phyloP scores from a whole-genome alignment of 2,329 filamentous ascomycete species.

The Microdochium paspali region DNA sequence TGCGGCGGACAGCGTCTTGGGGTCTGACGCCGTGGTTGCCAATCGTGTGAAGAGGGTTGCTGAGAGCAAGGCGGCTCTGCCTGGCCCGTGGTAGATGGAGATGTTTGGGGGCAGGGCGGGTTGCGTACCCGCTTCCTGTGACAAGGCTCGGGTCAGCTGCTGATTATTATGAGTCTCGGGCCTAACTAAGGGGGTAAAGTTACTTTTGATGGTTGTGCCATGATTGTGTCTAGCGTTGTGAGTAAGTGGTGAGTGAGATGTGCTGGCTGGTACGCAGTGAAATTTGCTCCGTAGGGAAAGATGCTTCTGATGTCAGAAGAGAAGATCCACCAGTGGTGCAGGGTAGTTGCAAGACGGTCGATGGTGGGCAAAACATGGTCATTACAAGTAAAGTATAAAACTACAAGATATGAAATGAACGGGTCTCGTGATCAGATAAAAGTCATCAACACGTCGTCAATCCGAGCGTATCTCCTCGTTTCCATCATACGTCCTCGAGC shows the following conservation, averaged over 20 bases:
- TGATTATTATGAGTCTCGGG: no score
- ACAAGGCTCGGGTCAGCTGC: no score
- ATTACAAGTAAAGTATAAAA: no score
- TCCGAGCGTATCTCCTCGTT: no score
- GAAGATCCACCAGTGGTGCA: not conserved
- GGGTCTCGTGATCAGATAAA: not conserved
- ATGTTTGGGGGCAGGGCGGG: not conserved
- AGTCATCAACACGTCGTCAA: no score
- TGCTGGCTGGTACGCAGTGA: no score
- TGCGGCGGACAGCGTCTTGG: not conserved
- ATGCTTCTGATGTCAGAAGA: not conserved
- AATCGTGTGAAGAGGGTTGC: not conserved
- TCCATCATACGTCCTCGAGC: not conserved
- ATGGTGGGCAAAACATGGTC: not conserved
- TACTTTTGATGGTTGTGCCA: not conserved
- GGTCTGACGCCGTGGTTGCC: not conserved
- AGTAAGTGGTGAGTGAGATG: not conserved
- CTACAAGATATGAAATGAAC: no score
- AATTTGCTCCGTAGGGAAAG: not conserved
- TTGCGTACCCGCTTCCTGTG: not conserved
- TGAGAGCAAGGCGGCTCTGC: not conserved
- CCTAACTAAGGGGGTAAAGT: no score
- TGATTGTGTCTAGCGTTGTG: not conserved
- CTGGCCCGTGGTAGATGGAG: not conserved
- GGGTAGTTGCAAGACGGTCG: not conserved